Evolutionary conservation across 2,329 filamentous ascomycete genomes (phyloP), one percentile per base, ranked within the genome.

Genomic region (Seiridium unicorne): DNA sequence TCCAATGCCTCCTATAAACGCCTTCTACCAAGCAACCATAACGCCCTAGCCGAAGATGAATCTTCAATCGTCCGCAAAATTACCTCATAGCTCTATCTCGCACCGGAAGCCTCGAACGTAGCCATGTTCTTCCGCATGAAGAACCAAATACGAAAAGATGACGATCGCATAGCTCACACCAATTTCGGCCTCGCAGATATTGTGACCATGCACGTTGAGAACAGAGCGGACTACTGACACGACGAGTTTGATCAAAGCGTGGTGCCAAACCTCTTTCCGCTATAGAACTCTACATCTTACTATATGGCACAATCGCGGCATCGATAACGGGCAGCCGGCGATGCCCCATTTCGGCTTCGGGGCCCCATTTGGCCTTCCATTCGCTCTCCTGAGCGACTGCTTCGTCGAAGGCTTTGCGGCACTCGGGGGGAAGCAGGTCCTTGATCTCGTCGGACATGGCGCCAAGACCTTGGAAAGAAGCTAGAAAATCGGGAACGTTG

Each of bases 341-440:
- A 44, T 80, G 78, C 61, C 76, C 79, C 60, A 85, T 84, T 8
- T 81, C 75, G 42, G 73, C 79, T 75, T 97, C 93, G 4, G 84
- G 81, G 13, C 84, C 84, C 92, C 93, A 97, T 63, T 82, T 83
- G 38, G 75, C 79, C 72, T 91, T 91, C 91, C 93, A 98, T 58
- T 83, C 76, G 62, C 76, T 73, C 73, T 97, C 91, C 58, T 83
- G 80, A 9, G 77, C 76, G 56, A 87, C 78, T 3, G 91, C 89
- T 57, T 84, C 79, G 55, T 92, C 80, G 63, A 97, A 93, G 0
- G 91, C 89, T 44, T 80, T 77, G 44, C 89, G 84, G 72, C 92
- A 95, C 63, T 91, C 87, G 1, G 82, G 74, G 1, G 89, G 89
- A 61, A 93, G 79, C 61, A 89, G 80, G 36, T 85, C 83, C 60